A percentile compares a stretch with the other conserved stretches of the same genome.
These are phyloP conservation scores for Mortierella antarctica DNA, from an alignment of 192 early-diverging fungal genomes.

Conservation along the genomic window DNA sequence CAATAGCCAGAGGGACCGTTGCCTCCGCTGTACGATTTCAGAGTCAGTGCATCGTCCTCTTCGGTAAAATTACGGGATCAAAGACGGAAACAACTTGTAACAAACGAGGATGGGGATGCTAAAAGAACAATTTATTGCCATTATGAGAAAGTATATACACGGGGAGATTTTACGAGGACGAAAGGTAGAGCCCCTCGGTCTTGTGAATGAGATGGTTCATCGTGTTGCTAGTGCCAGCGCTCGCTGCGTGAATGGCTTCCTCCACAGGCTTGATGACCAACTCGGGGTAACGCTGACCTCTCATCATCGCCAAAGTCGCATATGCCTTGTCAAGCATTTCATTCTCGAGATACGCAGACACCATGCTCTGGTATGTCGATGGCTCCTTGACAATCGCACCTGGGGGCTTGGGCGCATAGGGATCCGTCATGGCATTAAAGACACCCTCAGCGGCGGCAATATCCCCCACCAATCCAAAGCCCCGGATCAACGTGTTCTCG, in stretches of 20 bases:
- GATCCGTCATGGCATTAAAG: slow-evolving; percentile 63
- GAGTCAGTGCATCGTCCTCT: too few relatives aligned
- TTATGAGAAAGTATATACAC: neutral
- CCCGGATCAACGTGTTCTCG: slow-evolving; percentile 68
- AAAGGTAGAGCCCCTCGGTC: neutral
- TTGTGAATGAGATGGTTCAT: neutral
- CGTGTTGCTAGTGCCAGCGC: neutral
- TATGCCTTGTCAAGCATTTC: slow-evolving; percentile 49
- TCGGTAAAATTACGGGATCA: too few relatives aligned
- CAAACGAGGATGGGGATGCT: too few relatives aligned
- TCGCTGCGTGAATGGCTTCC: slow-evolving; percentile 33
- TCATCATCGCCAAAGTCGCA: slow-evolving; percentile 38
- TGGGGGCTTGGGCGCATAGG: slow-evolving; percentile 19
- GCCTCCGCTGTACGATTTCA: too few relatives aligned
- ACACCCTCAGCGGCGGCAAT: slow-evolving; percentile 55
- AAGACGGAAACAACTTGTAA: too few relatives aligned
- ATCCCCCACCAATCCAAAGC: slow-evolving; percentile 58
- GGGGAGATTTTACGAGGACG: neutral
- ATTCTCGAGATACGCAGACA: slow-evolving; percentile 62
- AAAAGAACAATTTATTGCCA: too few relatives aligned
- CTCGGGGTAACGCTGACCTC: slow-evolving; percentile 37
- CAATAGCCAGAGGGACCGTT: too few relatives aligned
- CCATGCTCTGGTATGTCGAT: slow-evolving; percentile 70
- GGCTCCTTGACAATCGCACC: slow-evolving; percentile 61
- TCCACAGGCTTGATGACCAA: slow-evolving; percentile 49